Evolutionary conservation across 1,284 basidiomycete species (phyloP).

Genomic region (Macrocystidia cucumis): DNA sequence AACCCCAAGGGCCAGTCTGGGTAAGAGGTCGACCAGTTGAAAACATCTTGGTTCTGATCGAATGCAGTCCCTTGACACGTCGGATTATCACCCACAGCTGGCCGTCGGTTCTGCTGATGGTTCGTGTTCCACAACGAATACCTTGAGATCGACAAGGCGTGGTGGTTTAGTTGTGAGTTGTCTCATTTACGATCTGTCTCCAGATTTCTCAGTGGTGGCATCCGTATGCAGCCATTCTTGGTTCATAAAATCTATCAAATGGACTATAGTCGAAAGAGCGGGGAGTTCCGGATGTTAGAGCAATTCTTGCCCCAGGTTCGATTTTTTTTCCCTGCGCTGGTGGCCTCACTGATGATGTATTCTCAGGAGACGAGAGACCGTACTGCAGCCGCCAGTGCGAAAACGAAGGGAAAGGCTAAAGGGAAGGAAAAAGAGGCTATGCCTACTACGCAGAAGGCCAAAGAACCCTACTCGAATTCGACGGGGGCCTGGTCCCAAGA

Average conservation of each 20-base stretch:
- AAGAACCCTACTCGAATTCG: no score
- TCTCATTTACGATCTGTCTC: neutral
- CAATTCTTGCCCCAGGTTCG: constrained; percentile 69
- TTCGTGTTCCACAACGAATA: constrained; percentile 63
- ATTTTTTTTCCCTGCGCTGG: neutral
- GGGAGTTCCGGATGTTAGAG: constrained; percentile 80
- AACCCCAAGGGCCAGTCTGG: constrained; percentile 75
- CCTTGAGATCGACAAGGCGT: constrained; percentile 58
- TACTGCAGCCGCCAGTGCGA: constrained; percentile 28
- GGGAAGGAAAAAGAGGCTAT: constrained; percentile 20
- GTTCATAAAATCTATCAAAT: constrained; percentile 78
- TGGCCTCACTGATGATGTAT: neutral
- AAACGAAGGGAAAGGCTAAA: constrained; percentile 18
- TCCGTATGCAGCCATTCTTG: constrained; percentile 70
- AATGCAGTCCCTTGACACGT: constrained; percentile 59
- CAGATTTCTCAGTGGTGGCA: no score
- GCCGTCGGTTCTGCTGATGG: constrained; percentile 82
- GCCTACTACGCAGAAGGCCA: constrained; percentile 24
- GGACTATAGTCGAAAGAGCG: constrained; percentile 70
- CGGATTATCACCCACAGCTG: constrained; percentile 83
- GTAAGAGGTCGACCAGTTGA: constrained; percentile 31
- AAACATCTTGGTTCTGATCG: neutral
- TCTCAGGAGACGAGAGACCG: constrained; percentile 54
- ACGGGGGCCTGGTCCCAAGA: constrained; percentile 72
- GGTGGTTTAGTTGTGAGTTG: constrained; percentile 58